Conservation (phyloP, 169 alveolate genomes). For the Eimeria tenella region DNA sequence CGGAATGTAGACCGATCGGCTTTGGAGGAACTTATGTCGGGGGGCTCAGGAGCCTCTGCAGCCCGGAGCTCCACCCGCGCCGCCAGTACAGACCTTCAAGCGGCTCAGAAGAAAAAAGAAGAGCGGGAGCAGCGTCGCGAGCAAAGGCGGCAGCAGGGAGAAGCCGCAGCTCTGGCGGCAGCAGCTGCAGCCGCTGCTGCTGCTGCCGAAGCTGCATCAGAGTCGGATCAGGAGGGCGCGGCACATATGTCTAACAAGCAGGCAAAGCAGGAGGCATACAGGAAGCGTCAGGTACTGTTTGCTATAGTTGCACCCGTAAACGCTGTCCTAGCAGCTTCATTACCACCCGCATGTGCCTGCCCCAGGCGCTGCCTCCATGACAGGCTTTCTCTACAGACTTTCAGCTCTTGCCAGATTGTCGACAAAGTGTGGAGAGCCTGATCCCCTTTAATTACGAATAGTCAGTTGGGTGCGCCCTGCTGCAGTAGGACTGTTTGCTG, state of each 20-base stretch:
- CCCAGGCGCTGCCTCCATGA: background rate
- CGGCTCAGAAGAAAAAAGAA: conserved; percentile 4
- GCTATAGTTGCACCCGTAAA: too few species aligned
- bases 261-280: conserved; percentile 33
- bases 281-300: conserved; percentile 16
- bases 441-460: too few species aligned
- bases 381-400: too few species aligned
- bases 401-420: too few species aligned
- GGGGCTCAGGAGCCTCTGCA: background rate
- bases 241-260: background rate
- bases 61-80: background rate
- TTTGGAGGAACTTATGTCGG: background rate
- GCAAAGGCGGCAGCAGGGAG: conserved; percentile 37
- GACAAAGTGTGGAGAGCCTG: too few species aligned
- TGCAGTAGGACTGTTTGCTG: too few species aligned
- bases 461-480: too few species aligned
- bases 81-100: background rate
- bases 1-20: background rate
- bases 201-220: background rate
- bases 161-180: conserved; percentile 12
- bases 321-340: too few species aligned
- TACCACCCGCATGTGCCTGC: too few species aligned
- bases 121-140: conserved; percentile 46
- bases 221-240: background rate
- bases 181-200: conserved; percentile 37